Evolutionary conservation across 129 eudicot species (phyloP), one percentile per base, ranked within the genome.

Genomic region (Chrysanthemum seticuspe): DNA sequence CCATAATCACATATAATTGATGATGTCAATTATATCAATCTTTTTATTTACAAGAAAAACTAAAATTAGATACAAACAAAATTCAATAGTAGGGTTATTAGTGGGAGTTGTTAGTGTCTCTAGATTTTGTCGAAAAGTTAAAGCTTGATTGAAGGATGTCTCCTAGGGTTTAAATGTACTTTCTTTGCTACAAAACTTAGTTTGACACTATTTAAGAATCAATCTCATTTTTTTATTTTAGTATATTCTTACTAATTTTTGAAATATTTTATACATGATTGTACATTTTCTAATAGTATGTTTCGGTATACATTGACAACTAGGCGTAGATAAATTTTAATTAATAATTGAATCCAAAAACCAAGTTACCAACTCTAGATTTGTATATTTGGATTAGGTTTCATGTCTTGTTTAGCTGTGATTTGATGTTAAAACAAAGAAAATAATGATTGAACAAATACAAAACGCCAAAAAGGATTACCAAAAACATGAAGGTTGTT

Each of bases 71-170:
- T 13, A 57, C 2, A 15, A 1, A 27, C 34, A 68, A 29, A 27
- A 13, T 15, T 16, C 49, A 76, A 51, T 61, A 62, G 65, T 49
- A 52, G 70, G 64, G 13, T 34, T 64, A 70, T 70, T 62, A 78
- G 81, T 78, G 81, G 81, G 76, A 63, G 64, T 74, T 48, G 70
- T 64, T 74, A 36, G 72, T 54, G 72, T 11, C 67, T 29, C 72
- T 78, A 63, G 77, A 78, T 52, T 61, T 70, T 36, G 21, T 44
- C 23, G 62, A 63, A 71, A 70, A 71, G 76, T 70, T 77, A 55
- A 78, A 70, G 76, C 65, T 70, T 78, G 76, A 78, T 78, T 78
- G 81, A 78, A 78, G 76, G 76, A 78, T 78, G 81, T 70, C 71
- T 44, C 72, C 76, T 70, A 19, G 51, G 40, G 49, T 61, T 36